Evolutionary conservation across 2,329 filamentous ascomycete species (phyloP), one percentile per base, ranked within the genome.

Genomic region (Kalaharituber pfeilii): DNA sequence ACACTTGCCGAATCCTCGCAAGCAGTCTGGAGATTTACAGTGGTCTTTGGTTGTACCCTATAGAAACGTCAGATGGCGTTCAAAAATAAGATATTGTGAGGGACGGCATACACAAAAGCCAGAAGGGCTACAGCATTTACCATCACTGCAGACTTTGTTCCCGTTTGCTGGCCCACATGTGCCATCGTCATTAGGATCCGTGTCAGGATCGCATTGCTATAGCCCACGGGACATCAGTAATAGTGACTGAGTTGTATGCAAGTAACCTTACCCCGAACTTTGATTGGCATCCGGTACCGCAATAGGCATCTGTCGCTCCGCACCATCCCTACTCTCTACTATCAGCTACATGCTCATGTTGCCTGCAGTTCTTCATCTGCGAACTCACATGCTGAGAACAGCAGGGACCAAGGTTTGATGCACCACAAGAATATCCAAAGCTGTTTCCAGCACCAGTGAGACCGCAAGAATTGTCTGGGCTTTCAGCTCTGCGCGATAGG

Each of bases 351-450:
- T n/a, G n/a, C n/a, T n/a, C n/a, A n/a, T n/a, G n/a, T n/a, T n/a
- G n/a, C n/a, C n/a, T n/a, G n/a, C n/a, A n/a, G n/a, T 2, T 39
- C 4, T 5, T 18, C 4, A 18, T 39, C 2, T 9, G 13, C 15
- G 15, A 22, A 53, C 54, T 42, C 29, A 60, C 58, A 58, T 65
- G 63, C 15, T 62, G 53, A 15, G 63, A 65, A 51, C 66, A 68
- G 57, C 66, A 67, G 6, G 62, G 44, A 6, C 65, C 65, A 13
- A 53, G 57, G 13, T 45, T 57, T 11, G 63, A 59, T 6, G 62
- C 56, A 20, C 30, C 27, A 50, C 65, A 67, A 11, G 63, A 63
- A n/a, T 60, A 56, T 8, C 55, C 57, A 13, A 57, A 55, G 1
- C 58, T 59, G 27, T 49, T 51, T 26, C 59, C 59, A 22, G 7